Conservation (phyloP, 768 basidiomycete species). For the Rickenella mellea region DNA sequence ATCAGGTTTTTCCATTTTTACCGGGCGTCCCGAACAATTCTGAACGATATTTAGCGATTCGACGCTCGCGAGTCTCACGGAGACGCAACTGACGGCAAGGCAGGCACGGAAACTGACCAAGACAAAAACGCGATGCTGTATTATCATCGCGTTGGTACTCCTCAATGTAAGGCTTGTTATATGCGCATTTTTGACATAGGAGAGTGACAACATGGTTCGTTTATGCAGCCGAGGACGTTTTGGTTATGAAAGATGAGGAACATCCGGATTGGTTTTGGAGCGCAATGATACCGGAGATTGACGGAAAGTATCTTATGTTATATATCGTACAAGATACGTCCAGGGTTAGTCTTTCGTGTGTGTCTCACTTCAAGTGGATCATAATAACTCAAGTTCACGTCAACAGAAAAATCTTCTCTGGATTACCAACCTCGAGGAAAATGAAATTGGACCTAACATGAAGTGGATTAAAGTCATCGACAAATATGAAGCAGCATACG, state of each 20-base stretch:
- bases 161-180: constrained; percentile 40
- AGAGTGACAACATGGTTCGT: neutral
- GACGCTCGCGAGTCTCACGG: constrained; percentile 42
- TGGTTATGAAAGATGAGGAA: constrained; percentile 54
- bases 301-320: constrained; percentile 55
- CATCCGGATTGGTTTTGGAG: constrained; percentile 62
- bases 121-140: constrained; percentile 67
- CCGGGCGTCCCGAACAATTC: neutral
- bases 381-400: neutral
- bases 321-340: constrained; percentile 51
- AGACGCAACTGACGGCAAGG: constrained; percentile 35
- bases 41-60: constrained; percentile 34
- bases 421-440: constrained; percentile 56
- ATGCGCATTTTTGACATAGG: neutral
- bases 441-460: constrained; percentile 53
- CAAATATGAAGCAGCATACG: constrained; percentile 59
- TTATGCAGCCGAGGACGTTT: constrained; percentile 50
- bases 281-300: constrained; percentile 43
- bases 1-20: constrained; percentile 37
- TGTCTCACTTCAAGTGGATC: neutral
- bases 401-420: constrained; percentile 65
- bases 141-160: constrained; percentile 66
- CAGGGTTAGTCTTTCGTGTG: constrained; percentile 30
- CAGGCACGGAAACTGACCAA: constrained; percentile 47
- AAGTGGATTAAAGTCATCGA: constrained; percentile 66